These are phyloP conservation scores for Penicillium sp. DNA, from an alignment of 2,329 filamentous ascomycete genomes.

Conservation along the genomic window DNA sequence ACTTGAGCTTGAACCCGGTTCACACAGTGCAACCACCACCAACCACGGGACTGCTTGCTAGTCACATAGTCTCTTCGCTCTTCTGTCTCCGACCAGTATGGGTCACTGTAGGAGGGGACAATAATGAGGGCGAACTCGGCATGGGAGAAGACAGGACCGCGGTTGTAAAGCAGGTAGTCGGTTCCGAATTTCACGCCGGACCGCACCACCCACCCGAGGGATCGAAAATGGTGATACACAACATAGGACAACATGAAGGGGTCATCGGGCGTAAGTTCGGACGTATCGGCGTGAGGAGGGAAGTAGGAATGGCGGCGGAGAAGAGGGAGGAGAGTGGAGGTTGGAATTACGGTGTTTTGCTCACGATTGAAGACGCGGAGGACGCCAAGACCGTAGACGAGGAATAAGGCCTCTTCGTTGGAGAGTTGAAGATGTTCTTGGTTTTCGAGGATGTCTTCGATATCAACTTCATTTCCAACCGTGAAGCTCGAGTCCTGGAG, in stretches of 20 bases:
- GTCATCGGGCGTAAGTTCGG: conserved; percentile 71
- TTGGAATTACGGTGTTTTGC: conserved; percentile 50
- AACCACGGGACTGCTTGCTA: conserved; percentile 46
- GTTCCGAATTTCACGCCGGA: conserved; percentile 93
- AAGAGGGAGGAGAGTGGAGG: conserved; percentile 64
- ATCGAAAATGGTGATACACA: conserved; percentile 95
- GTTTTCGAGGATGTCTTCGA: conserved; percentile 42
- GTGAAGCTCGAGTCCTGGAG: conserved; percentile 9
- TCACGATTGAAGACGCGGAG: conserved; percentile 61
- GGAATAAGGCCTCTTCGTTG: conserved; percentile 88
- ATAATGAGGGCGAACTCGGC: conserved; percentile 90
- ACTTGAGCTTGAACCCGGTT: conserved; percentile 90
- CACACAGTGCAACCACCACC: conserved; percentile 73
- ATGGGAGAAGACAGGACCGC: conserved; percentile 91
- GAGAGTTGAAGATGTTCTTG: conserved; percentile 91
- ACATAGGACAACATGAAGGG: conserved; percentile 84
- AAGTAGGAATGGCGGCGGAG: conserved; percentile 74
- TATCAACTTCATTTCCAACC: conserved; percentile 32
- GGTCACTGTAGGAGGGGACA: conserved; percentile 76
- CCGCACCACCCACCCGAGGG: conserved; percentile 90
- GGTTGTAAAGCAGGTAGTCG: conserved; percentile 92
- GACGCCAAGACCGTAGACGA: conserved; percentile 77
- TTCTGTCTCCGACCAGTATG: conserved; percentile 66
- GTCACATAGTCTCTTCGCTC: conserved; percentile 57
- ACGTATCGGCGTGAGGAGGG: conserved; percentile 55